Conservation (phyloP, 768 basidiomycete genomes). For the Sistotremastrum suecicum region DNA sequence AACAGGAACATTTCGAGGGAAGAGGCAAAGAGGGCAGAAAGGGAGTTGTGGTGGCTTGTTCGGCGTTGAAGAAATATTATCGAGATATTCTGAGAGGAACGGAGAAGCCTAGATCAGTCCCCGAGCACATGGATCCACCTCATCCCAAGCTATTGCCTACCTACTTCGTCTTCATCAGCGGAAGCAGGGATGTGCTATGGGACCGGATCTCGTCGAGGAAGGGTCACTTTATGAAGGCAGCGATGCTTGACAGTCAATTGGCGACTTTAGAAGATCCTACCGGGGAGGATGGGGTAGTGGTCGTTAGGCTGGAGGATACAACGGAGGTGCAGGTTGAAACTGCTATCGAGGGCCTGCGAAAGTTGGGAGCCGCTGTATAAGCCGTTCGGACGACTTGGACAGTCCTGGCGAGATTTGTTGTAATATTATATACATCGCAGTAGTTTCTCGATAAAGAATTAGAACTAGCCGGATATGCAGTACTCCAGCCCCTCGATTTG, state of each 20-base stretch:
- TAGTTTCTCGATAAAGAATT: too few relatives aligned
- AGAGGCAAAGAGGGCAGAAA: slow-evolving; percentile 7
- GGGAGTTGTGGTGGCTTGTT: slow-evolving; percentile 79
- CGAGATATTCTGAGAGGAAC: slow-evolving; percentile 68
- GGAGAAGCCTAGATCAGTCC: slow-evolving; percentile 9
- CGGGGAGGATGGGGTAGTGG: slow-evolving; percentile 54
- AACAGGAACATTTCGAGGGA: slow-evolving; percentile 9
- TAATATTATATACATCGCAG: too few relatives aligned
- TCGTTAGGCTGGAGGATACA: slow-evolving; percentile 36
- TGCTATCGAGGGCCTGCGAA: slow-evolving; percentile 29
- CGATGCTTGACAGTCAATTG: slow-evolving; percentile 73
- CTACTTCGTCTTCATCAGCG: slow-evolving; percentile 72
- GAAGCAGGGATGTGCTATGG: slow-evolving; percentile 36
- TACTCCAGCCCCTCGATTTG: too few relatives aligned
- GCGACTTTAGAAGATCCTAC: slow-evolving; percentile 41
- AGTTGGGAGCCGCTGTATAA: slow-evolving; percentile 1
- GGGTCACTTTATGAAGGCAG: slow-evolving; percentile 75
- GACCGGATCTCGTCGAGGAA: slow-evolving; percentile 49
- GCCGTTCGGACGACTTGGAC: too few relatives aligned
- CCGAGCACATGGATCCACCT: slow-evolving; percentile 16
- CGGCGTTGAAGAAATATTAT: slow-evolving; percentile 69
- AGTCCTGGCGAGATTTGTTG: too few relatives aligned
- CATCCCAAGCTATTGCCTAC: slow-evolving; percentile 32
- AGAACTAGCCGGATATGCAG: too few relatives aligned
- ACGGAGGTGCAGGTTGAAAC: slow-evolving; percentile 41